Conservation (phyloP, 371 early-diverging fungal genomes). For the Mucor piriformis region DNA sequence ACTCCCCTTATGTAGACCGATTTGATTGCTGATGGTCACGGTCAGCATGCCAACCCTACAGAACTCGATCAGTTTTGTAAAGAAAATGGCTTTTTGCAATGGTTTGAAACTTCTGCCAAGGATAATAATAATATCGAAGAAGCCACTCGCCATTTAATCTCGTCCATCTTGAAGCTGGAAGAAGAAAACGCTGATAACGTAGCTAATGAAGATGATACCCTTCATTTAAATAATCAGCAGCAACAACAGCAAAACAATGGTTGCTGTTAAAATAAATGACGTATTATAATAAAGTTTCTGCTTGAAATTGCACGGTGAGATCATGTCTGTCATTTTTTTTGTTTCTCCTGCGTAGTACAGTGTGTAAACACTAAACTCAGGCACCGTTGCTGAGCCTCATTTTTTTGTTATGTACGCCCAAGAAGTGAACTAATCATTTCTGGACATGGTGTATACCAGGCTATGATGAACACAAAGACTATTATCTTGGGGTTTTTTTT, state of each 20-base stretch:
- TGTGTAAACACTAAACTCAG: too few species aligned
- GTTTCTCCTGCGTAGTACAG: too few species aligned
- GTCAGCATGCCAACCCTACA: constrained; percentile 43
- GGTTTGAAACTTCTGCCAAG: constrained; percentile 71
- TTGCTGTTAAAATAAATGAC: constrained; percentile 32
- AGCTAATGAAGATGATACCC: constrained; percentile 22
- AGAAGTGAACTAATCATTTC: too few species aligned
- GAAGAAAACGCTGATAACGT: constrained; percentile 41
- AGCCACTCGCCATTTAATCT: constrained; percentile 58
- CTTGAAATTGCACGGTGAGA: too few species aligned
- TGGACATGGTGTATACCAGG: too few species aligned
- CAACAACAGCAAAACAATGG: constrained; percentile 25
- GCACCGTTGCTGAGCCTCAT: too few species aligned
- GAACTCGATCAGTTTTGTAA: constrained; percentile 61
- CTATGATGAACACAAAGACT: too few species aligned
- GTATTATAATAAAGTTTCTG: too few species aligned
- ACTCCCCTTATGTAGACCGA: constrained; percentile 32
- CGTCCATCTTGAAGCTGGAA: constrained; percentile 41
- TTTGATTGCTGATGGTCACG: constrained; percentile 49
- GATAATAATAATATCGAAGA: constrained; percentile 70
- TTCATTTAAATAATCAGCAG: constrained; percentile 11
- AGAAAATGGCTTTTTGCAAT: constrained; percentile 60
- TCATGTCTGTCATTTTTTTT: too few species aligned
- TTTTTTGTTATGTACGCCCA: too few species aligned
- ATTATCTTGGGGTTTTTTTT: too few species aligned